Evolutionary conservation across 345 rosid genomes (phyloP).

Genomic region (Anastatica hierochuntica): DNA sequence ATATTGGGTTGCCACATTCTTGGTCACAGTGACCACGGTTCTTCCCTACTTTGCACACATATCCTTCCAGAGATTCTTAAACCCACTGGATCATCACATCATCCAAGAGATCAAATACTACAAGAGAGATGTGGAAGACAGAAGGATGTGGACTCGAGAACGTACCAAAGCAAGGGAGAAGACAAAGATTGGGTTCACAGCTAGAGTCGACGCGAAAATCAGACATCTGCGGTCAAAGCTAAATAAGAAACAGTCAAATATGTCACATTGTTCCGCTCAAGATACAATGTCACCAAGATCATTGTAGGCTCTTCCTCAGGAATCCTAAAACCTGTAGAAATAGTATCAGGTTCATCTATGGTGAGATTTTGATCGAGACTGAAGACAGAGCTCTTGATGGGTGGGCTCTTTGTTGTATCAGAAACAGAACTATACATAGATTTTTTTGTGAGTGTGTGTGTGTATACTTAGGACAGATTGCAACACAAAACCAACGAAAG

Average conservation of each 20-base stretch:
- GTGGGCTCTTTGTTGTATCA: too few relatives aligned
- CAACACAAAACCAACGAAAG: neutral
- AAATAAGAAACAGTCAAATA: constrained; percentile 48
- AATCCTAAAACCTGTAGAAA: too few relatives aligned
- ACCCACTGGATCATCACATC: constrained; percentile 91
- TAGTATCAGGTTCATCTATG: too few relatives aligned
- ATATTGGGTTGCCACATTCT: constrained; percentile 62
- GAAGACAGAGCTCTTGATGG: too few relatives aligned
- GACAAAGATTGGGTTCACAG: constrained; percentile 94
- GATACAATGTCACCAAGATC: constrained; percentile 33
- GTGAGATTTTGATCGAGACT: too few relatives aligned
- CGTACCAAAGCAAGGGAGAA: constrained; percentile 77
- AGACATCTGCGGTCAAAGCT: constrained; percentile 59
- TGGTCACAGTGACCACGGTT: constrained; percentile 54
- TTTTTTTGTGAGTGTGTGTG: too few relatives aligned
- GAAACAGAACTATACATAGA: constrained; percentile 16
- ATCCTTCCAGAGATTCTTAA: constrained; percentile 62
- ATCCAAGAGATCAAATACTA: constrained; percentile 89
- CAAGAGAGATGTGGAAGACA: constrained; percentile 66
- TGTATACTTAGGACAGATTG: too few relatives aligned
- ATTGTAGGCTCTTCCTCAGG: neutral
- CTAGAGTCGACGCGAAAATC: constrained; percentile 89
- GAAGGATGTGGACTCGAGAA: constrained; percentile 78
- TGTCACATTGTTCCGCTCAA: constrained; percentile 25
- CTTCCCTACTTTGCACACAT: constrained; percentile 58